phyloP scores from a whole-genome alignment of 495 filamentous ascomycete genomes.

The Elaphomyces granulatus region DNA sequence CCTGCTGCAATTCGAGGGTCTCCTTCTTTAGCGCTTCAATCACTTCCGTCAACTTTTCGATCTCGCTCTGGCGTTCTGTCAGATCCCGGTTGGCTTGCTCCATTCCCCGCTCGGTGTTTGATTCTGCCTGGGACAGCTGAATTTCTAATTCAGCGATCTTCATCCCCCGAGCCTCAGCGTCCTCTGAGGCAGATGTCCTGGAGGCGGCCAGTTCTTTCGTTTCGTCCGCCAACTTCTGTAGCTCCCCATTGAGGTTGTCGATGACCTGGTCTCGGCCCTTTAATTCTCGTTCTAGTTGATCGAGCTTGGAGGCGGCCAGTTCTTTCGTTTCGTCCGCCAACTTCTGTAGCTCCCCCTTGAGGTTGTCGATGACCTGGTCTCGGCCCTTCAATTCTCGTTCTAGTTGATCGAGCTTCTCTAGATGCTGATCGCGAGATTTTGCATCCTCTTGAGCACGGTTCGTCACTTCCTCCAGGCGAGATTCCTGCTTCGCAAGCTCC shows the following conservation, averaged over 20 bases:
- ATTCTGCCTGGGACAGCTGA: conserved; percentile 25
- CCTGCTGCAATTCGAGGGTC: conserved; percentile 21
- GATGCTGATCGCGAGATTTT: conserved; percentile 18
- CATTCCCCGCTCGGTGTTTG: conserved; percentile 14
- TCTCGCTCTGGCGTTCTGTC: conserved; percentile 27
- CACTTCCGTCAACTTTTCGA: conserved; percentile 23
- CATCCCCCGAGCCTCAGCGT: not conserved
- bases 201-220: conserved; percentile 25
- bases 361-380: conserved; percentile 29
- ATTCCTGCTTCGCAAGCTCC: conserved; percentile 25
- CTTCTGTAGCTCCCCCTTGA: conserved; percentile 30
- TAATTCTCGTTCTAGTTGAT: conserved; percentile 24
- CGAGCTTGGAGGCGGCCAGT: conserved; percentile 22
- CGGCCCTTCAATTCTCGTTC: conserved; percentile 28
- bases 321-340: conserved; percentile 22
- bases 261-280: conserved; percentile 31
- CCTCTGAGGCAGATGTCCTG: conserved; percentile 18
- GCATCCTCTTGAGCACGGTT: conserved; percentile 23
- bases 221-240: conserved; percentile 25
- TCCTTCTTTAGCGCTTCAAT: conserved; percentile 23
- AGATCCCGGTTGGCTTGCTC: conserved; percentile 17
- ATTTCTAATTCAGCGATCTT: conserved; percentile 26
- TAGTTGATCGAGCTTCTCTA: conserved; percentile 20
- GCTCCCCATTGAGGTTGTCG: conserved; percentile 29
- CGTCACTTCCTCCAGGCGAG: conserved; percentile 15